Percentiles rank a stretch among this genome's conserved stretches.
Conservation (phyloP, 345 rosid genomes). For the Laguncularia racemosa region DNA sequence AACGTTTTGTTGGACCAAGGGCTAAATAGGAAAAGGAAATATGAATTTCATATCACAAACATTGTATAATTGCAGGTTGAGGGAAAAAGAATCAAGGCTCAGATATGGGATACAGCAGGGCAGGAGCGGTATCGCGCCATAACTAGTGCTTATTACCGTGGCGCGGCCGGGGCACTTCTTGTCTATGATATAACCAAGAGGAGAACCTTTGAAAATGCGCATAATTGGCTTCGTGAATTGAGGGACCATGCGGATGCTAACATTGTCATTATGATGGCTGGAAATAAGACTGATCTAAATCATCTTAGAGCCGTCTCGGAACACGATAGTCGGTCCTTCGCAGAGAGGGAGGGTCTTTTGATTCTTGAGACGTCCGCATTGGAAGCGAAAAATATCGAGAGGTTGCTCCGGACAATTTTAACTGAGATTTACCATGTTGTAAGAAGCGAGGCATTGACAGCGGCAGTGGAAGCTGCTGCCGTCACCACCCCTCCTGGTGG, state of each 20-base stretch:
- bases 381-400: conserved; percentile 61
- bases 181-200: conserved; percentile 79
- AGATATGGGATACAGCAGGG: conserved; percentile 85
- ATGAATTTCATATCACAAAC: too few species aligned
- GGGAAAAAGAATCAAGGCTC: conserved; percentile 78
- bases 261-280: conserved; percentile 80
- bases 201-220: conserved; percentile 61
- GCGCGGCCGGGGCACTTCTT: conserved; percentile 75
- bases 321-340: conserved; percentile 47
- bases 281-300: conserved; percentile 63
- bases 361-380: conserved; percentile 70
- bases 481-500: conserved; percentile 40
- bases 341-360: conserved; percentile 64
- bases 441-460: conserved; percentile 57
- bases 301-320: conserved; percentile 60
- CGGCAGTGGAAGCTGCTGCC: conserved; percentile 58
- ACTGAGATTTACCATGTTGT: conserved; percentile 59
- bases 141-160: conserved; percentile 71
- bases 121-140: conserved; percentile 72
- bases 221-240: conserved; percentile 68
- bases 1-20: too few species aligned
- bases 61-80: conserved; percentile 40
- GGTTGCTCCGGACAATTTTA: conserved; percentile 62
- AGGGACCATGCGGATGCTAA: conserved; percentile 73
- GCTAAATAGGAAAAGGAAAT: too few species aligned